Evolutionary conservation across 352 stramenopile genomes (phyloP).

Genomic region (Phytopythium cucurbitacearum): DNA sequence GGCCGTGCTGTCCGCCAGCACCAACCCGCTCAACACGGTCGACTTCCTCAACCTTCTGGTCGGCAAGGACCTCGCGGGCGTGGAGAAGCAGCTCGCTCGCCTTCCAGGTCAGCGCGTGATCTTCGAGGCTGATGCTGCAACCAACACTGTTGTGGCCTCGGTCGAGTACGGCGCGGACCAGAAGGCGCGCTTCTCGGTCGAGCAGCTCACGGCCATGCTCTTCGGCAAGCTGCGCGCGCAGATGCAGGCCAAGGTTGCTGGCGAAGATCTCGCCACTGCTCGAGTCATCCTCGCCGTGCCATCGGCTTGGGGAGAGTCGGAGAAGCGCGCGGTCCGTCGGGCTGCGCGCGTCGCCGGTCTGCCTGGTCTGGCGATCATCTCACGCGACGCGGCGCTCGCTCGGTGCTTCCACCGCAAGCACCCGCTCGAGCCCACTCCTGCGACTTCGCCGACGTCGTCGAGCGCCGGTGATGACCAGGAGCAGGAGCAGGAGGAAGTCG

Average conservation of each 20-base stretch:
- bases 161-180: slow-evolving; percentile 59
- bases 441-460: slow-evolving; percentile 13
- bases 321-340: slow-evolving; percentile 41
- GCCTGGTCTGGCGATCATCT: slow-evolving; percentile 39
- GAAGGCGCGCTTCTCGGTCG: slow-evolving; percentile 52
- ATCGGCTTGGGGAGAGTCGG: slow-evolving; percentile 46
- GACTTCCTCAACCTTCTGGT: slow-evolving; percentile 63
- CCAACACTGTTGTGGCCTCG: slow-evolving; percentile 30
- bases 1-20: slow-evolving; percentile 79
- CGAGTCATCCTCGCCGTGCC: slow-evolving; percentile 69
- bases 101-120: slow-evolving; percentile 45
- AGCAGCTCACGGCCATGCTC: slow-evolving; percentile 77
- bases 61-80: slow-evolving; percentile 44
- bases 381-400: slow-evolving; percentile 50
- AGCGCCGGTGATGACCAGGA: not conserved
- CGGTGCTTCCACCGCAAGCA: slow-evolving; percentile 85
- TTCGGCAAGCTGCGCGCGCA: slow-evolving; percentile 68
- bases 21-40: slow-evolving; percentile 82
- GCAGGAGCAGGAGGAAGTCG: slow-evolving; percentile 19
- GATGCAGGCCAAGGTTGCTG: slow-evolving; percentile 24
- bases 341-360: slow-evolving; percentile 66
- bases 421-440: slow-evolving; percentile 29
- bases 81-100: slow-evolving; percentile 31
- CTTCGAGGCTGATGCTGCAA: slow-evolving; percentile 26
- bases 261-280: not conserved